Base-by-base conservation (phyloP, 2,329 filamentous ascomycete species). In the Emergomyces orientalis region DNA sequence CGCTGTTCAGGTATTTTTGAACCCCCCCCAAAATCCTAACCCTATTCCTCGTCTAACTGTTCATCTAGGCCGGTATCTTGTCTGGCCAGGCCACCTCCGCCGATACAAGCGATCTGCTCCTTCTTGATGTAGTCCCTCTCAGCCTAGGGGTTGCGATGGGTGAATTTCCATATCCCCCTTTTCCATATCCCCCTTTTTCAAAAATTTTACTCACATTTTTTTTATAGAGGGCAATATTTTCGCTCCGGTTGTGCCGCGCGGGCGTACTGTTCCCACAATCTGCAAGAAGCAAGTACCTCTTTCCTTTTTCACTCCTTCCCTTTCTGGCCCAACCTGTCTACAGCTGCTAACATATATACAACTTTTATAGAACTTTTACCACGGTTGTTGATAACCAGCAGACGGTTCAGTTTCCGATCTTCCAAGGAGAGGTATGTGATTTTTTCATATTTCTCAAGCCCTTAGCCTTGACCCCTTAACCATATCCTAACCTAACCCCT, bases 71-170 rank as follows among this genome's bases (percentile, higher is more conserved):
- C 70, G 94, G 92, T 87, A 97, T 99, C 78, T 88, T 99, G 69
- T 97, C 93, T 64, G 94, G 94, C 78, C 96, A 97, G 88, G 94
- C 94, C 71, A 94, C 90, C 69, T 96, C 91, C 58, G 91, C 91
- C 71, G 94, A 97, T 75, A 97, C 93, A 66, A 85, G 89, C 67
- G 94, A 97, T 78, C 88, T 99, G 69, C 88, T 99, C 67, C 88
- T 99, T 67, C 86, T 99, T 74, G 94, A 99, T 80, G 94, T 99
- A 73, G 88, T 92, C 74, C 94, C 94, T 71, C 89, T 99, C 67
- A 96, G 91, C 66, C 89, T 99, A 39, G 94, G 94, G 88, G 93
- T 99, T 70, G 94, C 93, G 75, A 99, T 97, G 94, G 94, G 45
- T 41, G 4, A 41, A 0, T 9, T 45, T 22, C 6, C 17, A 45